Conservation (phyloP, 2,329 filamentous ascomycete species). For the Neocatenulostroma microsporum region DNA sequence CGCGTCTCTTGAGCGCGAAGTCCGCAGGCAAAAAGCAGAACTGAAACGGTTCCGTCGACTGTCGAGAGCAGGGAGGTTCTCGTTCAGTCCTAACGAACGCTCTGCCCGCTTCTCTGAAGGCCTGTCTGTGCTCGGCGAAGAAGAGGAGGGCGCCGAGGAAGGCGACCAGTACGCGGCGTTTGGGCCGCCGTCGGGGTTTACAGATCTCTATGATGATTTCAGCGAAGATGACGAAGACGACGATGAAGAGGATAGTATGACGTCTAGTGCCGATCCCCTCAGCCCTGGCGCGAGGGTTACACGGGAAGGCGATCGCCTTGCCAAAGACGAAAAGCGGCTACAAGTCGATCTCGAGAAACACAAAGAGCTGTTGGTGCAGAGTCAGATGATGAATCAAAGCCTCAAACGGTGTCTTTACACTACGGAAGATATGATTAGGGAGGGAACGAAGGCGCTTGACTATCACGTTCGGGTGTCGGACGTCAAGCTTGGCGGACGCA, state of each 20-base stretch:
- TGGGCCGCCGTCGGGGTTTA: constrained; percentile 15
- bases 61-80: constrained; percentile 69
- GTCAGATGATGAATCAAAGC: constrained; percentile 91
- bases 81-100: constrained; percentile 38
- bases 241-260: constrained; percentile 18
- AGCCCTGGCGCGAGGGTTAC: constrained; percentile 33
- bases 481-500: constrained; percentile 70
- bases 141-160: constrained; percentile 31
- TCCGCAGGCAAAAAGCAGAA: constrained; percentile 85
- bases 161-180: constrained; percentile 26
- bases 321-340: constrained; percentile 73
- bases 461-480: constrained; percentile 75
- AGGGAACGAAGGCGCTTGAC: constrained; percentile 77
- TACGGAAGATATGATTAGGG: constrained; percentile 83
- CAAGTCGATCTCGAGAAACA: constrained; percentile 80
- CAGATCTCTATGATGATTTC: constrained; percentile 19
- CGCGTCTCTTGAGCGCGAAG: constrained; percentile 78
- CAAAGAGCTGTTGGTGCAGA: constrained; percentile 78
- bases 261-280: constrained; percentile 17
- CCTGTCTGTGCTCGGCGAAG: constrained; percentile 26
- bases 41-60: constrained; percentile 78
- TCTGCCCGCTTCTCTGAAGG: constrained; percentile 32
- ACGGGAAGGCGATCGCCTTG: constrained; percentile 48
- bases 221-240: constrained; percentile 28
- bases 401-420: constrained; percentile 81